Base-by-base conservation (phyloP, 306 rosid species). In the Glycyrrhiza uralensis region DNA sequence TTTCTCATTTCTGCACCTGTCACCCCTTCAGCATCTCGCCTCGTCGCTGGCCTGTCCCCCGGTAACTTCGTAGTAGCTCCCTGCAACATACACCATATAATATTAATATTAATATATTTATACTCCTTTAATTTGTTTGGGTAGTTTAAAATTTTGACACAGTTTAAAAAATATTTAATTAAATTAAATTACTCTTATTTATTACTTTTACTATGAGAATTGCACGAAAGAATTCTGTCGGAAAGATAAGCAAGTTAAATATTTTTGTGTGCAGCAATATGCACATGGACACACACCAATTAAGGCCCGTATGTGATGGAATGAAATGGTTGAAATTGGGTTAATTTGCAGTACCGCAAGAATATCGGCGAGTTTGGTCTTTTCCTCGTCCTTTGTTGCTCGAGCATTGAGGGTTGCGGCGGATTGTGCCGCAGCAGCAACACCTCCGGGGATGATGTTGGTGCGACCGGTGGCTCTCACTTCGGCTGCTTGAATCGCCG, bases 401-500 rank as follows among this genome's bases (percentile, higher is more conserved):
- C 91, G 79, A 49, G 93, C 86, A 71, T 87, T 89, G 22, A 72
- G 76, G 2, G 88, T 86, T 5, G 97, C 92, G 0, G 97, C 93
- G 0, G 93, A 91, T 45, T 91, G 97, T 0, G 97, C 93, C 0
- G 86, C 86, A 0, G 93, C 92, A 0, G 93, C 96, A 3, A 92
- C 86, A 11, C 96, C 89, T 0, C 90, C 90, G 0, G 92, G 92
- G 24, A 85, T 80, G 6, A 86, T 83, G 84, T 73, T 83, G 35
- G 86, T 87, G 3, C 87, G 81, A 0, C 97, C 89, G 0, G 90
- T 87, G 30, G 96, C 96, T 69, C 93, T 81, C 11, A 83, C 89
- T 75, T 87, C 96, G 0, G 96, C 96, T 0, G 96, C 97, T 51
- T 92, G 96, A 56, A 89, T 92, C 0, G 97, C 96, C 0, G 96